Base-by-base conservation (phyloP, 2,329 filamentous ascomycete species). In the Alternaria hordeiaustralica region DNA sequence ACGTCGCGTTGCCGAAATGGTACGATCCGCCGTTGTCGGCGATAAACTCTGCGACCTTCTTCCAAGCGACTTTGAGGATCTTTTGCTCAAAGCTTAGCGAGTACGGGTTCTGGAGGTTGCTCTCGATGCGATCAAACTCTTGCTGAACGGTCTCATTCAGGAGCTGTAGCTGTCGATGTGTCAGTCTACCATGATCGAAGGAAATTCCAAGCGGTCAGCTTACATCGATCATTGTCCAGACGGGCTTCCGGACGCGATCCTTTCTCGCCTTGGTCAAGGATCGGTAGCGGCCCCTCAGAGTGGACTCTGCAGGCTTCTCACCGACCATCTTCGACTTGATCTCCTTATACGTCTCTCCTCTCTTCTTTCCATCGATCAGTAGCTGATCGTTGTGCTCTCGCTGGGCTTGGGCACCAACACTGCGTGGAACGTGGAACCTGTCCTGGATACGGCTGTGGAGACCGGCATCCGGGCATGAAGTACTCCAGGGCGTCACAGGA, bases 261-360 rank as follows among this genome's bases (percentile, higher is more conserved):
- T 85, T 82, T 69, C 87, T 87, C 12, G 80, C 79, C 80, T 92
- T 92, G 8, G 87, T 92, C 70, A 93, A 77, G 3, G 85, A 87
- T 5, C 91, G 84, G 69, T 87, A 88, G 0, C 90, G 85, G 0
- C 92, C 92, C 13, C 92, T 85, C 41, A 94, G 82, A 0, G 92
- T 94, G 11, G 90, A 91, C 78, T 92, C 90, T 2, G 90, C 88
- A 70, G 92, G 89, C 0, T 75, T 78, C 66, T 90, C 90, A 1
- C 82, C 79, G 9, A 89, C 78, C 13, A 89, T 87, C 18, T 80
- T 72, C 7, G 74, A 70, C 41, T 85, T 85, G 71, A 93, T 92
- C 62, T 90, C 84, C 58, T 84, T 86, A 79, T 92, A 93, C 0
- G 89, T 88, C 80, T 87, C 81, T 4, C 89, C 89, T 2, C 81